These are phyloP conservation scores for Ascodesmis nigricans DNA, from an alignment of 495 filamentous ascomycete species.

Conservation along the genomic window DNA sequence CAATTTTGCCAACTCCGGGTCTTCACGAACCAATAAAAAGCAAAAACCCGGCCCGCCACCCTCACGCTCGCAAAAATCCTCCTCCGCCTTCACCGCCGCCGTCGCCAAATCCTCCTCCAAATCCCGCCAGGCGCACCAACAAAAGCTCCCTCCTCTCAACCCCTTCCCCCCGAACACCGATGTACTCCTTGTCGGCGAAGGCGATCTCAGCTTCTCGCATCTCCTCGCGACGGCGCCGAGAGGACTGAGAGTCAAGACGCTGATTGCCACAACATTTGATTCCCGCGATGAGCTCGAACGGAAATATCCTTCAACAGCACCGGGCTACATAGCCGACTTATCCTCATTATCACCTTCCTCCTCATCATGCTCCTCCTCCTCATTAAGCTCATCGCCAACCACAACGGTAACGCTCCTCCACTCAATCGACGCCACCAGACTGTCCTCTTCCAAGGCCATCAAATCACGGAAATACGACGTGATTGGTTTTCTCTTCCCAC, in stretches of 20 bases:
- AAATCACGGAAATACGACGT: slow-evolving; percentile 35
- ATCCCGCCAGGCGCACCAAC: slow-evolving; percentile 4
- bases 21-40: too few relatives aligned
- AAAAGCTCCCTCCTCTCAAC: slow-evolving; percentile 39
- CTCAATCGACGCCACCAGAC: slow-evolving; percentile 51
- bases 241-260: too few relatives aligned
- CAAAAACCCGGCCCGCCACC: slow-evolving; percentile 2
- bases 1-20: too few relatives aligned
- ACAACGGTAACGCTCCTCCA: slow-evolving; percentile 29
- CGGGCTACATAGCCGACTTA: too few relatives aligned
- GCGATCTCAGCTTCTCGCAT: slow-evolving; percentile 83
- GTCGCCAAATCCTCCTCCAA: not conserved
- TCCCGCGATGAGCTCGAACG: too few relatives aligned
- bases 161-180: slow-evolving; percentile 32
- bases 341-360: too few relatives aligned
- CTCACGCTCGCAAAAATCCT: too few relatives aligned
- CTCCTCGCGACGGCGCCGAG: too few relatives aligned
- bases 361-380: slow-evolving; percentile 46
- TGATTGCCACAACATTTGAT: too few relatives aligned
- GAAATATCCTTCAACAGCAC: too few relatives aligned
- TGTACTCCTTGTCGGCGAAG: slow-evolving; percentile 72
- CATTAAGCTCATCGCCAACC: slow-evolving; percentile 31
- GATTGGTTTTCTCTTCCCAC: slow-evolving; percentile 90
- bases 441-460: slow-evolving; percentile 26
- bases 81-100: too few relatives aligned